These are phyloP conservation scores for Penicillium sp. DNA, from an alignment of 2,329 filamentous ascomycete species.

Conservation along the genomic window DNA sequence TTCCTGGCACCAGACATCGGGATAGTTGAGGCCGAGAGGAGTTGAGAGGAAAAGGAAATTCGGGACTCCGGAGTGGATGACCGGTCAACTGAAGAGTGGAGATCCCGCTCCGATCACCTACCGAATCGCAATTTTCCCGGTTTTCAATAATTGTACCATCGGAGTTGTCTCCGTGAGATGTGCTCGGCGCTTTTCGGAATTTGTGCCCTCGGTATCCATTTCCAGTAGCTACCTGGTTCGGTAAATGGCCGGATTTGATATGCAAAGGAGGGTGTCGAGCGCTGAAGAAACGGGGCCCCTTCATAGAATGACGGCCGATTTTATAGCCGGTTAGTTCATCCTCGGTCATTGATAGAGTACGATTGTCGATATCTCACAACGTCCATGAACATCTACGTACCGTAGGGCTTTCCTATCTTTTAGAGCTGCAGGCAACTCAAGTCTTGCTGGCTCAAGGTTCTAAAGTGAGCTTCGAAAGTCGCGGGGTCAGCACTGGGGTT, in stretches of 20 bases:
- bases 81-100: slow-evolving; percentile 19
- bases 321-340: not conserved
- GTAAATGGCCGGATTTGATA: not conserved
- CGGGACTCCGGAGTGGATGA: slow-evolving; percentile 4
- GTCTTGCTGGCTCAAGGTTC: no score
- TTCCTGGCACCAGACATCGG: slow-evolving; percentile 32
- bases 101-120: slow-evolving; percentile 19
- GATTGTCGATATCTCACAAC: not conserved
- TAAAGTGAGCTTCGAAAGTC: no score
- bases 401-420: no score
- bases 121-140: slow-evolving; percentile 3
- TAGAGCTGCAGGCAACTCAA: no score
- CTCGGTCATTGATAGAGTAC: not conserved
- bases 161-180: slow-evolving; percentile 3
- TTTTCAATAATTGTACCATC: slow-evolving; percentile 6
- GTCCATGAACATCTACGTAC: not conserved
- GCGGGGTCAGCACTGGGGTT: no score
- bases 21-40: slow-evolving; percentile 3
- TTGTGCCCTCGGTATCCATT: not conserved
- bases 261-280: not conserved
- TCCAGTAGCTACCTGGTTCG: not conserved
- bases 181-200: slow-evolving; percentile 13
- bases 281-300: not conserved
- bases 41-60: slow-evolving; percentile 15
- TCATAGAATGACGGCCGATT: not conserved